These are phyloP conservation scores for Penicillium aurantiogriseum DNA, from an alignment of 2,329 filamentous ascomycete genomes.

Conservation along the genomic window DNA sequence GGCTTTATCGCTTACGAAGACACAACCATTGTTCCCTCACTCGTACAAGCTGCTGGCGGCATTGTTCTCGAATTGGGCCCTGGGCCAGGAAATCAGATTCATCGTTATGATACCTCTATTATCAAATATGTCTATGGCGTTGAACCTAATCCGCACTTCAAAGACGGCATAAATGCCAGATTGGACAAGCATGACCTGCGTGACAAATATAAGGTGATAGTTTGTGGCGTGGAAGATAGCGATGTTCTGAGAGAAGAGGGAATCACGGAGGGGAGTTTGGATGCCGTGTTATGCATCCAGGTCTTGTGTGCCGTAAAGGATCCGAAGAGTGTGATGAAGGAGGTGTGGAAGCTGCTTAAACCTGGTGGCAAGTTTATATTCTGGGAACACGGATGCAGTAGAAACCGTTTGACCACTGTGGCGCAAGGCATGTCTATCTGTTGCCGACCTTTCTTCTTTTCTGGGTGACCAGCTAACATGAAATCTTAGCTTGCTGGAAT, in stretches of 20 bases:
- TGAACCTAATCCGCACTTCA: conserved; percentile 43
- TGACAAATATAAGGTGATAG: conserved; percentile 42
- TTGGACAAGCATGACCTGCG: conserved; percentile 30
- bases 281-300: conserved; percentile 46
- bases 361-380: conserved; percentile 50
- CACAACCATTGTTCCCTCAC: conserved; percentile 34
- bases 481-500: conserved; percentile 17
- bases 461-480: conserved; percentile 4
- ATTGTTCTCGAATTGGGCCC: conserved; percentile 48
- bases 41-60: conserved; percentile 33
- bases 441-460: not conserved
- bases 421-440: conserved; percentile 36
- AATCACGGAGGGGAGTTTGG: conserved; percentile 35
- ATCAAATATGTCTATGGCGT: conserved; percentile 42
- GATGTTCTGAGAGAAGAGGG: conserved; percentile 39
- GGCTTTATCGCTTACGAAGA: conserved; percentile 36
- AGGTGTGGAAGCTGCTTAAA: conserved; percentile 45
- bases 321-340: conserved; percentile 19
- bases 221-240: conserved; percentile 42
- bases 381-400: conserved; percentile 43
- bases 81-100: conserved; percentile 47
- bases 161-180: conserved; percentile 31
- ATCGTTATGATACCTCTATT: conserved; percentile 34
- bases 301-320: conserved; percentile 45
- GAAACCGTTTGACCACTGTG: conserved; percentile 26